These are phyloP conservation scores for Coleophoma eucalyptorum DNA, from an alignment of 2,329 filamentous ascomycete genomes.

Conservation along the genomic window DNA sequence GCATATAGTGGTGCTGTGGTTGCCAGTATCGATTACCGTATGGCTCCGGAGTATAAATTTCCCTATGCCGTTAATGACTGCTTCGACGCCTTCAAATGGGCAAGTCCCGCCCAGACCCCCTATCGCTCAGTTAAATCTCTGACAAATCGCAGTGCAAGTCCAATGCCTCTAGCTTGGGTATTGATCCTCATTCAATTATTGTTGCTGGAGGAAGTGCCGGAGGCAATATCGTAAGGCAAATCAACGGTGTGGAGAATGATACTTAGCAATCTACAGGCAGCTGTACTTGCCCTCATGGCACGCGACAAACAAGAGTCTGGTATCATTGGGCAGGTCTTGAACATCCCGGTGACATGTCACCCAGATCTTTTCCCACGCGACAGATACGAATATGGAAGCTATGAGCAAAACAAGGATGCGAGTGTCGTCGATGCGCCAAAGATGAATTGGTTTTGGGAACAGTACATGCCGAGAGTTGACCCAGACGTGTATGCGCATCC, in stretches of 20 bases:
- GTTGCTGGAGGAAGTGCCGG: conserved; percentile 46
- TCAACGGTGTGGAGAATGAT: background rate
- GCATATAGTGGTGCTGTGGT: conserved; percentile 4
- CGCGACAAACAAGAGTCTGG: conserved; percentile 28
- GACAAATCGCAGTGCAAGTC: conserved; percentile 14
- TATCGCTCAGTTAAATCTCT: background rate
- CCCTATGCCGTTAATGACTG: conserved; percentile 46
- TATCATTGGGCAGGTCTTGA: conserved; percentile 29
- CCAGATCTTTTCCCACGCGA: conserved; percentile 30
- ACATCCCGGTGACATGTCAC: conserved; percentile 32
- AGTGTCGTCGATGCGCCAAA: conserved; percentile 23
- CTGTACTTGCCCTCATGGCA: conserved; percentile 25
- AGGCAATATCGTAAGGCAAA: conserved; percentile 37
- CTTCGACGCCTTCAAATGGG: conserved; percentile 42
- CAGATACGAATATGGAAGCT: conserved; percentile 32
- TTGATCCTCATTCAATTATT: conserved; percentile 34
- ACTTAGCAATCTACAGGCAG: conserved; percentile 14
- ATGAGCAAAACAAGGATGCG: conserved; percentile 28
- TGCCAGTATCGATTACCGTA: conserved; percentile 13
- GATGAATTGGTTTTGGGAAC: conserved; percentile 32
- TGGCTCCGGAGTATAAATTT: conserved; percentile 45
- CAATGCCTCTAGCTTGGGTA: conserved; percentile 35
- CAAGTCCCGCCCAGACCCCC: conserved; percentile 28
- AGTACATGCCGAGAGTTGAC: conserved; percentile 14
- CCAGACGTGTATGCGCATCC: background rate